These are phyloP conservation scores for Sanghuangporus baumii DNA, from an alignment of 1,284 basidiomycete species.

Conservation along the genomic window DNA sequence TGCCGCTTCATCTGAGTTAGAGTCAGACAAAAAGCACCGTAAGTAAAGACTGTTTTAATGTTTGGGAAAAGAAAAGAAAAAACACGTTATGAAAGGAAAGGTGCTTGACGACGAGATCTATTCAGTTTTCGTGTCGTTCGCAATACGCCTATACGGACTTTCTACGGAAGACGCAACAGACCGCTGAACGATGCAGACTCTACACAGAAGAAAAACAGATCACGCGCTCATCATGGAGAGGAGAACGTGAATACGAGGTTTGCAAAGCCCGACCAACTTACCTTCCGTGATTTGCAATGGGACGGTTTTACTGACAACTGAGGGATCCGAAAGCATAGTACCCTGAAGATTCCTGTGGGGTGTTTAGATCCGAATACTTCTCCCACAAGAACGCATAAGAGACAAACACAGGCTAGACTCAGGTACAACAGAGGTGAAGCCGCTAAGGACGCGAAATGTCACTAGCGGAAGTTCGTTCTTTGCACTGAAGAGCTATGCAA, in stretches of 20 bases:
- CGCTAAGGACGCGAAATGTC: background rate
- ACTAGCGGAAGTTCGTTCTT: background rate
- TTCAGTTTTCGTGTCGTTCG: background rate
- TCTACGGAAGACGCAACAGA: conserved; percentile 5
- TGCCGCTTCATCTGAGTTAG: conserved; percentile 65
- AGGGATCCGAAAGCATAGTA: conserved; percentile 16
- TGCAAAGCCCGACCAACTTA: conserved; percentile 17
- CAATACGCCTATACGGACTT: background rate
- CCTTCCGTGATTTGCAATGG: conserved; percentile 38
- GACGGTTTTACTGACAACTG: conserved; percentile 24
- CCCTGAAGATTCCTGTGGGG: background rate
- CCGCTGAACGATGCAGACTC: background rate
- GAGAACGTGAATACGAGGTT: background rate
- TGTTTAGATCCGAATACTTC: background rate
- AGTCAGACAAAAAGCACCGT: background rate
- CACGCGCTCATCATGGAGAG: background rate
- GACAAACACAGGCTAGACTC: background rate
- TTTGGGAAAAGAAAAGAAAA: background rate
- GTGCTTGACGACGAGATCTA: background rate
- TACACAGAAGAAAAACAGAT: background rate
- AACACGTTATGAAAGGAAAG: background rate
- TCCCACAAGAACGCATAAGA: background rate
- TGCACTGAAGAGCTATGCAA: too few species aligned
- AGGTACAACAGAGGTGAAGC: background rate
- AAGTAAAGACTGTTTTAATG: background rate